Percentiles rank a stretch among this genome's conserved stretches.
Conservation (phyloP, 192 early-diverging fungal genomes). For the Coemansia umbellata region DNA sequence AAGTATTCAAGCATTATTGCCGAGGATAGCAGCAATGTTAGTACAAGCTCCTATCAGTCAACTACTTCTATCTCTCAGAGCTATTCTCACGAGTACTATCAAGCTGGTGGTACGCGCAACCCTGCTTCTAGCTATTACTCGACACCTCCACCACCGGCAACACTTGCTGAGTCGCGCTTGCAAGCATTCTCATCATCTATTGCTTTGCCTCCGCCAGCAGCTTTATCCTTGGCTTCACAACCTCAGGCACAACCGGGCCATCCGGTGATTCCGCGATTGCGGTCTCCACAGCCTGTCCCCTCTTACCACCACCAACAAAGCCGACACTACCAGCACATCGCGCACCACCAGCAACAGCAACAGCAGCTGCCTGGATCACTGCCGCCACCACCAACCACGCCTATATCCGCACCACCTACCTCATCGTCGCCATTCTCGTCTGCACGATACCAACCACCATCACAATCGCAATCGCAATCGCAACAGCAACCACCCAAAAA, state of each 20-base stretch:
- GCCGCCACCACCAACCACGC: constrained; percentile 12
- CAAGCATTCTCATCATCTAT: constrained; percentile 10
- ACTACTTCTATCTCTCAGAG: background rate
- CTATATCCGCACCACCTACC: constrained; percentile 15
- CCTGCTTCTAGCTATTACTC: constrained; percentile 8
- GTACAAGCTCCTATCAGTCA: background rate
- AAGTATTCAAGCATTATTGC: background rate
- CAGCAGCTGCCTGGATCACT: constrained; percentile 4
- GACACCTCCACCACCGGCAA: constrained; percentile 1
- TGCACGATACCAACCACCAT: constrained; percentile 7
- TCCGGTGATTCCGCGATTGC: constrained; percentile 8
- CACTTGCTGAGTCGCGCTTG: background rate
- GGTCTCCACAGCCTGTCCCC: constrained; percentile 5
- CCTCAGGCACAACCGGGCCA: background rate
- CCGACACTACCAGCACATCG: constrained; percentile 5
- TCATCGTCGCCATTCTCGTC: constrained; percentile 13
- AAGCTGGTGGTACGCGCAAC: constrained; percentile 5
- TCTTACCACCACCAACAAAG: constrained; percentile 3
- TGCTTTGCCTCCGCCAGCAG: constrained; percentile 8
- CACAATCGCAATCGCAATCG: constrained; percentile 4
- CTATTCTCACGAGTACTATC: constrained; percentile 7
- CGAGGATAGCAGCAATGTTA: constrained; percentile 1
- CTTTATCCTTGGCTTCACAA: constrained; percentile 1
- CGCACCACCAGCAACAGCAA: constrained; percentile 2
- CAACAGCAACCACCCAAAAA: constrained; percentile 9